Base-by-base conservation (phyloP, 495 filamentous ascomycete species). In the Penicillium roqueforti region DNA sequence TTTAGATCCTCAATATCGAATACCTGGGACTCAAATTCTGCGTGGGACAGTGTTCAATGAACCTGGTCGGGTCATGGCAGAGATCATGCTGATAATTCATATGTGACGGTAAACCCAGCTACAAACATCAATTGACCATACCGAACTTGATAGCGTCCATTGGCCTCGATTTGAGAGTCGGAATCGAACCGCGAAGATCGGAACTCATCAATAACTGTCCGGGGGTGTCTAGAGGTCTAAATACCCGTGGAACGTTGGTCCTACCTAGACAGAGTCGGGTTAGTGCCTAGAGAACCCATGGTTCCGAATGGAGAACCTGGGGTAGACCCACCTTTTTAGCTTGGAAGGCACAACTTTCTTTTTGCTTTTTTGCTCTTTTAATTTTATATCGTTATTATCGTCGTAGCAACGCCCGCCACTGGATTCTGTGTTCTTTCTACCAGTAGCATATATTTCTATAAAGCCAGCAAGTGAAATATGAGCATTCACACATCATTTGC, bases 401-500 rank as follows among this genome's bases (percentile, higher is more conserved):
- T 8, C 10, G 40, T 25, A 14, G 19, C 0, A 41, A 4, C 19
- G 1, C 11, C 8, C 3, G 28, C 11, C 28, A 14, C 13, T 34
- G 31, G 4, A 34, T 6, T n/a, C 16, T 36, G 32, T 36, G n/a
- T 43, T 14, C 11, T 25, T 2, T 9, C 9, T 13, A 26, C 14
- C 22, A 25, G 14, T 25, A n/a, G 11, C 20, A 25, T 20, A n/a
- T 9, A n/a, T n/a, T n/a, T n/a, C 20, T 13, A 43, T 43, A 4
- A 42, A 42, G 13, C 13, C 13, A 13, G 22, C 1, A 40, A 20
- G 20, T 5, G 19, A 14, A 26, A 18, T 44, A 23, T 9, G 13
- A 32, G 14, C n/a, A 9, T 11, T 51, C 28, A 51, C 13, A n/a
- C 22, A n/a, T 52, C 50, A 52, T 44, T 44, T 1, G 29, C 29